A percentile compares a stretch with the other conserved stretches of the same genome.
phyloP scores from a whole-genome alignment of 2,329 filamentous ascomycete species.

The Pseudonectria foliicola region DNA sequence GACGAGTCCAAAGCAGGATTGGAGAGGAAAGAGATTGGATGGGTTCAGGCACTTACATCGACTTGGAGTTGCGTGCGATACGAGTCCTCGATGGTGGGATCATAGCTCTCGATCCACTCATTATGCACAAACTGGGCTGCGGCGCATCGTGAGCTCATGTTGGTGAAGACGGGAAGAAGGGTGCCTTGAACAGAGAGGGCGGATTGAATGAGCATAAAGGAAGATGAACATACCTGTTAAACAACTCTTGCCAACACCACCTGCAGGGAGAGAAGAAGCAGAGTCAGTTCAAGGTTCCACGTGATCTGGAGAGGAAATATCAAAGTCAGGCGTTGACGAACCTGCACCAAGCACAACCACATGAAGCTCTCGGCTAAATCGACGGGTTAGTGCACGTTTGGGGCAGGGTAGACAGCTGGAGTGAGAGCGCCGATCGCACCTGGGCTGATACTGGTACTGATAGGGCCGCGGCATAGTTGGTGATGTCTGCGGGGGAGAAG shows the following conservation, averaged over 20 bases:
- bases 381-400: not conserved
- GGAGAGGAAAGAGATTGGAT: not conserved
- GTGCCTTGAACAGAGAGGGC: slow-evolving; percentile 10
- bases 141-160: slow-evolving; percentile 12
- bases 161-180: too few relatives aligned
- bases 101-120: slow-evolving; percentile 86
- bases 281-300: slow-evolving; percentile 23
- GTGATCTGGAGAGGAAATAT: slow-evolving; percentile 4
- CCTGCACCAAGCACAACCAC: slow-evolving; percentile 77
- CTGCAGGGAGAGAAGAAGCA: slow-evolving; percentile 34
- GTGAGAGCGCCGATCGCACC: not conserved
- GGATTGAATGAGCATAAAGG: slow-evolving; percentile 6
- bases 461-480: slow-evolving; percentile 23
- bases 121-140: slow-evolving; percentile 88
- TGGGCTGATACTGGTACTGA: slow-evolving; percentile 22
- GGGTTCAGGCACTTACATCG: slow-evolving; percentile 56
- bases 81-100: slow-evolving; percentile 72
- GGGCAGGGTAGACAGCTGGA: not conserved
- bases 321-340: slow-evolving; percentile 33
- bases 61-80: slow-evolving; percentile 71
- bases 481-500: not conserved
- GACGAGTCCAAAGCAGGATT: too few relatives aligned
- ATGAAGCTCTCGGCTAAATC: slow-evolving; percentile 64
- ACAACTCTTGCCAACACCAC: slow-evolving; percentile 89
- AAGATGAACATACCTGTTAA: slow-evolving; percentile 61